Base-by-base conservation (phyloP, 2,329 filamentous ascomycete species). In the Tolypocladium sp. region DNA sequence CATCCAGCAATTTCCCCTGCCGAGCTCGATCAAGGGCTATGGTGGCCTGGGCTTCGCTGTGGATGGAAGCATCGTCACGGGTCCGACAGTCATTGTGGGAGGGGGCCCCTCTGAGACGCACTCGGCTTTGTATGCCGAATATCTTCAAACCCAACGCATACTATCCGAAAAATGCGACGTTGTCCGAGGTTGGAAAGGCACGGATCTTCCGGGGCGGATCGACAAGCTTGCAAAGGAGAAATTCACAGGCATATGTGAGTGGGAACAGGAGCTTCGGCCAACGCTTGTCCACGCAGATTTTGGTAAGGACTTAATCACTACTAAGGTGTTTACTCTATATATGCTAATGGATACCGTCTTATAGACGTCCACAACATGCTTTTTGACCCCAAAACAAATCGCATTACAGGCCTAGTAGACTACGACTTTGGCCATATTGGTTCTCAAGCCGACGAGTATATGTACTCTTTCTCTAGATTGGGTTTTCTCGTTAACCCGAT, bases 361-460 rank as follows among this genome's bases (percentile, higher is more conserved):
- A 38, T 15, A 55, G 53, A 55, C 13, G 20, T 55, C 22, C 53
- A 55, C 13, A 55, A 55, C 4, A 55, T 55, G 37, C 53, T 55
- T 38, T 55, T 55, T 27, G 35, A 55, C 37, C 53, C 53, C 4
- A 30, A 41, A 42, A 55, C 53, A 27, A 38, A 40, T 38, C 53
- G 40, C 15, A 55, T 55, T 20, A 55, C 53, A 55, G 53, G 53
- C 53, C 53, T 55, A 17, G 13, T 55, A 42, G 53, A 55, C 53
- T 55, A 55, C 53, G 53, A 55, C 40, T 30, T 55, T 30, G 53
- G 53, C 53, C 53, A 55, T 10, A 55, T 55, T 41, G 53, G 53
- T 25, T 55, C 53, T 20, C 53, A 42, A 40, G 53, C 53, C 37
- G 53, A 55, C 37, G 53, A 55, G 37, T 55, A 55, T 27, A 30